Percentiles rank a stretch among this genome's conserved stretches.
phyloP scores from a whole-genome alignment of 2,329 filamentous ascomycete genomes.

The Aspergillus sojae region DNA sequence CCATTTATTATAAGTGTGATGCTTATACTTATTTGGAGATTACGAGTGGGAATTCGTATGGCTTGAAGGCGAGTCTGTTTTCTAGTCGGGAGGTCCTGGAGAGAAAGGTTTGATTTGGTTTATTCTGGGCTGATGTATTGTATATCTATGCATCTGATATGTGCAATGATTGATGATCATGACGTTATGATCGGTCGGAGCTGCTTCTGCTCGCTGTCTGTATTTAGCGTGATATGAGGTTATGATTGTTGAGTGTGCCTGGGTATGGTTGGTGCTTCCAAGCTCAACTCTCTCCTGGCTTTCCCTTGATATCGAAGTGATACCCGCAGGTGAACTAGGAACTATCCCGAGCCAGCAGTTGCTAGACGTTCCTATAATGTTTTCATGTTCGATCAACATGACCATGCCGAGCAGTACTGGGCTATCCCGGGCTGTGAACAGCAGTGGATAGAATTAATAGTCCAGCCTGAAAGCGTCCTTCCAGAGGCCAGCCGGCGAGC shows the following conservation, averaged over 20 bases:
- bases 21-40: conserved; percentile 70
- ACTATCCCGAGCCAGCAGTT: not conserved
- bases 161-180: not conserved
- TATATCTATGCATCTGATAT: not conserved
- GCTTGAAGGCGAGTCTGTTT: conserved; percentile 57
- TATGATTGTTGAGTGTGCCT: not conserved
- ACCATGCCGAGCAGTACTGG: not conserved
- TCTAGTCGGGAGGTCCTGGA: conserved; percentile 43
- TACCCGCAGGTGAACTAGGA: not conserved
- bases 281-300: not conserved
- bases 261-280: not conserved
- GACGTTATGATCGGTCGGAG: conserved; percentile 8
- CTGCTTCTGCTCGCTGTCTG: conserved; percentile 8
- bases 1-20: conserved; percentile 80
- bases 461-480: not conserved
- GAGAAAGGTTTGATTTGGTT: conserved; percentile 24
- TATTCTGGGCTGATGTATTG: not conserved
- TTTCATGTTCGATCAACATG: not conserved
- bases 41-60: conserved; percentile 62
- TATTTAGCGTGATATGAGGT: not conserved
- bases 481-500: not conserved
- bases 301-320: not conserved
- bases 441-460: not conserved
- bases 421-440: not conserved
- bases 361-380: not conserved